Percentiles rank a stretch among this genome's conserved stretches.
Evolutionary conservation across 768 basidiomycete genomes (phyloP).

Genomic region (Kwoniella dendrophila): DNA sequence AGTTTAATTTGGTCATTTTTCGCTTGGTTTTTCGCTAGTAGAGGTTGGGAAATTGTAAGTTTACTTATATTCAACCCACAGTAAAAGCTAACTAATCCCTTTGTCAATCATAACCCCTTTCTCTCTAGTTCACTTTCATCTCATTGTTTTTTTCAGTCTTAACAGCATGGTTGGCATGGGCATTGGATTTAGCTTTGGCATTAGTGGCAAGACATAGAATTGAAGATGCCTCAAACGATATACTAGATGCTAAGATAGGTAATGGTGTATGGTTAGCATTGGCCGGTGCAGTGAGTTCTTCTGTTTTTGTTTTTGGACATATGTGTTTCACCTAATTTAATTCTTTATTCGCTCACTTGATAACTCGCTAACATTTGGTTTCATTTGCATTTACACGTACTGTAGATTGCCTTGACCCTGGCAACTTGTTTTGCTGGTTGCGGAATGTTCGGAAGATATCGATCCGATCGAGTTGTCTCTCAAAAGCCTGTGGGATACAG

Average conservation of each 20-base stretch:
- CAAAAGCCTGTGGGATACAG: constrained; percentile 11
- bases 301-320: not conserved
- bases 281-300: constrained; percentile 33
- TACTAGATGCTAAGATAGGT: constrained; percentile 32
- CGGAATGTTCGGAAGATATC: constrained; percentile 46
- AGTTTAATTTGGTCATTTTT: constrained; percentile 43
- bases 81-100: not conserved
- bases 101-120: not conserved
- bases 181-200: constrained; percentile 38
- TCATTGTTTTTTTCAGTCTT: constrained; percentile 36
- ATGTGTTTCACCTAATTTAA: not conserved
- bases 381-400: not conserved
- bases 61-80: not conserved
- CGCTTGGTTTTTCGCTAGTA: constrained; percentile 43
- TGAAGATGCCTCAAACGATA: constrained; percentile 27
- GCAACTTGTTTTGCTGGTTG: constrained; percentile 41
- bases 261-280: constrained; percentile 46
- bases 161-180: constrained; percentile 39
- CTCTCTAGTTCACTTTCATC: constrained; percentile 34
- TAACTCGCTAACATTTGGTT: not conserved
- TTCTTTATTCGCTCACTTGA: not conserved
- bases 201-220: constrained; percentile 36
- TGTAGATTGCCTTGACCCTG: constrained; percentile 34
- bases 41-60: constrained; percentile 45
- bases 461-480: not conserved